A percentile compares a stretch with the other conserved stretches of the same genome.
Conservation (phyloP, 164 flowering plant genomes). For the Macadamia tetraphylla region DNA sequence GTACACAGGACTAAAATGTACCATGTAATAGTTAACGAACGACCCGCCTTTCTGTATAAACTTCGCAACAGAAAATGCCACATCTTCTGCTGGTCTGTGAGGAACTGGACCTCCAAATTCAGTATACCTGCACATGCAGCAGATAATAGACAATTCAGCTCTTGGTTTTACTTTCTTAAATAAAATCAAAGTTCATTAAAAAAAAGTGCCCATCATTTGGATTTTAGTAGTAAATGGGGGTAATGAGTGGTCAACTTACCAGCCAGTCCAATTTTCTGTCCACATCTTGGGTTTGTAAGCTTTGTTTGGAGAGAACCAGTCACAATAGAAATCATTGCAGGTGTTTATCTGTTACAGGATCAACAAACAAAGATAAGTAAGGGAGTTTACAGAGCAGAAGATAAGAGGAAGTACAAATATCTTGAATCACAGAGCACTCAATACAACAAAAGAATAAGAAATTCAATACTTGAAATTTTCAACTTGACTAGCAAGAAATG, state of each 20-base stretch:
- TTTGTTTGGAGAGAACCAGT: constrained; percentile 92
- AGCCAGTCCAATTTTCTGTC: constrained; percentile 99
- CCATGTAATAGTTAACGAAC: constrained; percentile 94
- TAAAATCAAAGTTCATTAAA: constrained; percentile 1
- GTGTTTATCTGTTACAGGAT: constrained; percentile 63
- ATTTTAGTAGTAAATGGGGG: not conserved
- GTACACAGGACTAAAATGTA: constrained; percentile 17
- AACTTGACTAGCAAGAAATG: not conserved
- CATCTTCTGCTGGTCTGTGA: constrained; percentile 81
- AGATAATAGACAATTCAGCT: not conserved
- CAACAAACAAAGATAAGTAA: constrained; percentile 1
- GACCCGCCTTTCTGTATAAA: constrained; percentile 96
- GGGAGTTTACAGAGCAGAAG: not conserved
- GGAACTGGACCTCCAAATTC: constrained; percentile 95
- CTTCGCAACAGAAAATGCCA: constrained; percentile 91
- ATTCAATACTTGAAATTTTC: not conserved
- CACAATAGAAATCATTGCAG: constrained; percentile 98
- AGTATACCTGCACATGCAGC: constrained; percentile 57
- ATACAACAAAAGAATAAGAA: not conserved
- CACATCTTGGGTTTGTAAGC: constrained; percentile 93
- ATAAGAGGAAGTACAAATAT: not conserved
- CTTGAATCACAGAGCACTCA: not conserved
- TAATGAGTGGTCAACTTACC: constrained; percentile 38
- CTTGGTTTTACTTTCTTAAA: not conserved
- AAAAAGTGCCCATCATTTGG: not conserved